These are phyloP conservation scores for Botrytis cinerea DNA, from an alignment of 2,329 filamentous ascomycete genomes.

Conservation along the genomic window DNA sequence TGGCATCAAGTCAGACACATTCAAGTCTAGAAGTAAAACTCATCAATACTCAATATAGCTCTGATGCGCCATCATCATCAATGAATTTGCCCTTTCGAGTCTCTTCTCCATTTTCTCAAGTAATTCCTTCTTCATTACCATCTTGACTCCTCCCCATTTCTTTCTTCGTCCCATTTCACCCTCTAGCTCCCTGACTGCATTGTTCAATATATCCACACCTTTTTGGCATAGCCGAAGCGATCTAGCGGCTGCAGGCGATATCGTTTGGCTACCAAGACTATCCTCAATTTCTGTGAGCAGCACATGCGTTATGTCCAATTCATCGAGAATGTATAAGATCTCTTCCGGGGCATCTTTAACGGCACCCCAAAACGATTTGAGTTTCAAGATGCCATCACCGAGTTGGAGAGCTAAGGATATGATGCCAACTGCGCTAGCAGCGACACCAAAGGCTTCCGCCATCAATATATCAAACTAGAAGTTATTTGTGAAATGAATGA, in stretches of 20 bases:
- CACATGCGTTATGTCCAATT: not conserved
- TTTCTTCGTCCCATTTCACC: not conserved
- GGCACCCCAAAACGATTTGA: not conserved
- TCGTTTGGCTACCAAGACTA: not conserved
- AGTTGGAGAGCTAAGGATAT: not conserved
- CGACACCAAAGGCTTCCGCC: not conserved
- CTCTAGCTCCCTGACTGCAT: not conserved
- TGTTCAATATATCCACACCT: not conserved
- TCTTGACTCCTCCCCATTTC: not conserved
- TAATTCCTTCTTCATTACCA: not conserved
- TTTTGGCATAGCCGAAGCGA: not conserved
- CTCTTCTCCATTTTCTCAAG: not conserved
- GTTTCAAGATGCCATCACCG: not conserved
- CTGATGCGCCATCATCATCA: not conserved
- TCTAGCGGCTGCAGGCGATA: not conserved
- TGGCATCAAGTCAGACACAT: not conserved
- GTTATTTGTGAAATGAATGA: not conserved
- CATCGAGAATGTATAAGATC: not conserved
- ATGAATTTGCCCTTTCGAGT: not conserved
- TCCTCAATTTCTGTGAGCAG: not conserved
- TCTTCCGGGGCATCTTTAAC: slow-evolving; percentile 13
- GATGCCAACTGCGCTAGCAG: slow-evolving; percentile 9
- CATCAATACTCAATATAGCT: not conserved
- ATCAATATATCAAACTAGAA: not conserved
- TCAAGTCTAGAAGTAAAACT: too few species aligned